Percentiles rank a stretch among this genome's conserved stretches.
Evolutionary conservation across 192 early-diverging fungal genomes (phyloP).

Genomic region (Coemansia sp.): DNA sequence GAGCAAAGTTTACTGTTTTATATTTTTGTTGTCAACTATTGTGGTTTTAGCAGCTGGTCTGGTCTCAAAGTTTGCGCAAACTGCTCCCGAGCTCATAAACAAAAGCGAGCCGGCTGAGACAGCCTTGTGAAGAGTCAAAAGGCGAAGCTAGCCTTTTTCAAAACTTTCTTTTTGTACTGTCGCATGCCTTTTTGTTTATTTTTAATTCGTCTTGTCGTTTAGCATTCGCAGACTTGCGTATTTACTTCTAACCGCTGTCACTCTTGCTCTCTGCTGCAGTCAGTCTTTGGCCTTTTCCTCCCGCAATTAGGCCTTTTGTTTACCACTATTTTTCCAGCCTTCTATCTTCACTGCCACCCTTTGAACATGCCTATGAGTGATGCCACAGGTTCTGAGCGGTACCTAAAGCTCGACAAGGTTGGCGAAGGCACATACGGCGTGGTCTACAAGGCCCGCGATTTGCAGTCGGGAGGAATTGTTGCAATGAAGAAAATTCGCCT

Average conservation of each 20-base stretch:
- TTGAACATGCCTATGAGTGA: slow-evolving; percentile 25
- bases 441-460: slow-evolving; percentile 72
- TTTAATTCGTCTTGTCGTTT: background rate
- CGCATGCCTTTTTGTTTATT: slow-evolving; percentile 4
- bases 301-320: slow-evolving; percentile 1
- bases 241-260: background rate
- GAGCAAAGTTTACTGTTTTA: background rate
- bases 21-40: background rate
- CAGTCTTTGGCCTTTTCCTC: too few species aligned
- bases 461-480: slow-evolving; percentile 58
- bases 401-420: slow-evolving; percentile 74
- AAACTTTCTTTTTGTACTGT: background rate
- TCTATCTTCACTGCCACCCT: slow-evolving; percentile 7
- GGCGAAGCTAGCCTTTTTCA: background rate
- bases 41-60: background rate
- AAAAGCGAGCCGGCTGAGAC: background rate
- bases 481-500: slow-evolving; percentile 77
- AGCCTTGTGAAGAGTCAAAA: background rate
- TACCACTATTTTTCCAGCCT: background rate
- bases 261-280: background rate
- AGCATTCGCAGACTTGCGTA: slow-evolving; percentile 1
- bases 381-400: slow-evolving; percentile 48
- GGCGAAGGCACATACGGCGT: slow-evolving; percentile 85
- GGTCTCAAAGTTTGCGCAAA: background rate
- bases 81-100: background rate